Evolutionary conservation across 768 basidiomycete species (phyloP).

Genomic region (Calocera viscosa): DNA sequence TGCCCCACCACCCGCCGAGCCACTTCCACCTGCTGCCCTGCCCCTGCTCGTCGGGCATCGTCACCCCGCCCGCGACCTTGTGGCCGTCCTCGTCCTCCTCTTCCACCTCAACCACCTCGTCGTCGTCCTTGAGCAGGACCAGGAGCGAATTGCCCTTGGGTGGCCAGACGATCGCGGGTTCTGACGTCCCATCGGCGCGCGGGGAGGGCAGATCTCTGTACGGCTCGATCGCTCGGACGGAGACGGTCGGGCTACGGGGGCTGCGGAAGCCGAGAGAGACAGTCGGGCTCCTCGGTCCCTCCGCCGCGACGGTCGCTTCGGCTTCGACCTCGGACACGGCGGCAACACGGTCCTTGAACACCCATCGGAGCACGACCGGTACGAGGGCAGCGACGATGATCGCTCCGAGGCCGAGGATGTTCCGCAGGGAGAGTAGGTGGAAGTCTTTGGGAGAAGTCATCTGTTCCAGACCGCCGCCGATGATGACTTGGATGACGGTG

Average conservation of each 20-base stretch:
- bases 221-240: neutral
- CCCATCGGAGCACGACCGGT: slow-evolving; percentile 77
- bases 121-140: slow-evolving; percentile 1
- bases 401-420: slow-evolving; percentile 72
- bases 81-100: neutral
- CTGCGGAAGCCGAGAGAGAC: neutral
- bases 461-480: slow-evolving; percentile 78
- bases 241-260: slow-evolving; percentile 1
- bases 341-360: slow-evolving; percentile 55
- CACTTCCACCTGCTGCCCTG: neutral
- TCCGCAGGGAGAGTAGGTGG: slow-evolving; percentile 81
- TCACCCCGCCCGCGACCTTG: neutral
- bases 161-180: neutral
- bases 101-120: neutral
- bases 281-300: slow-evolving; percentile 4
- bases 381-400: slow-evolving; percentile 87
- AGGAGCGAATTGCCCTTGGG: slow-evolving; percentile 4
- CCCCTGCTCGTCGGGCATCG: slow-evolving; percentile 2
- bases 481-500: slow-evolving; percentile 87
- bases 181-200: neutral
- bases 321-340: slow-evolving; percentile 27
- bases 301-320: slow-evolving; percentile 26
- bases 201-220: neutral
- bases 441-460: slow-evolving; percentile 94
- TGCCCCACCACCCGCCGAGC: neutral